Evolutionary conservation across 2,329 filamentous ascomycete species (phyloP).

Genomic region (Cytospora leucostoma): DNA sequence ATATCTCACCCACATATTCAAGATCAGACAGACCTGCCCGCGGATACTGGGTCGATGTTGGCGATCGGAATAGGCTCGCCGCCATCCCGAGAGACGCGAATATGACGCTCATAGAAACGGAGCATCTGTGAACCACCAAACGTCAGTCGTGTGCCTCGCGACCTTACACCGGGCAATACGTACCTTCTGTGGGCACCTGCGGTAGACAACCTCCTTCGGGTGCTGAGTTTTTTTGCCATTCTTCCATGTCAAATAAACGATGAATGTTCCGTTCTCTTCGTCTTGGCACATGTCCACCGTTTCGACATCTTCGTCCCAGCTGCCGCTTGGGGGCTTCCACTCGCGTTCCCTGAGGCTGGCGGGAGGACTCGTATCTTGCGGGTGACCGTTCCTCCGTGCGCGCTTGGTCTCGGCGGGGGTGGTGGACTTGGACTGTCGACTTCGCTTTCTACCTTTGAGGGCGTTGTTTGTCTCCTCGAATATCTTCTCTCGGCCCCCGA

Average conservation of each 20-base stretch:
- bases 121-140: constrained; percentile 49
- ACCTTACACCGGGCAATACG: constrained; percentile 23
- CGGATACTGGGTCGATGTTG: constrained; percentile 16
- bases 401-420: constrained; percentile 48
- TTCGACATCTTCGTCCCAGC: constrained; percentile 74
- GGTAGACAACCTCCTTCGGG: constrained; percentile 66
- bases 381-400: constrained; percentile 50
- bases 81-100: constrained; percentile 41
- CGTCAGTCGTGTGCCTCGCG: not conserved
- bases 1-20: not conserved
- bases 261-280: constrained; percentile 57
- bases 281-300: constrained; percentile 74
- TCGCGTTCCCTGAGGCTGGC: constrained; percentile 42
- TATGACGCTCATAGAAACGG: constrained; percentile 60
- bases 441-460: constrained; percentile 59
- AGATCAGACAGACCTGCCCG: not conserved
- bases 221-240: constrained; percentile 75
- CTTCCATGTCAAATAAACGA: constrained; percentile 74
- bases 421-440: constrained; percentile 46
- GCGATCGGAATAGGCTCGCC: constrained; percentile 22
- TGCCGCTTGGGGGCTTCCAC: constrained; percentile 71
- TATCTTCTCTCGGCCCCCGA: constrained; percentile 65
- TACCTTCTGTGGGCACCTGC: constrained; percentile 78
- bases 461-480: constrained; percentile 53
- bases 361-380: constrained; percentile 51